Evolutionary conservation across 805 yeast genomes (phyloP).

Genomic region (Cyberlindnera xylosilytica): DNA sequence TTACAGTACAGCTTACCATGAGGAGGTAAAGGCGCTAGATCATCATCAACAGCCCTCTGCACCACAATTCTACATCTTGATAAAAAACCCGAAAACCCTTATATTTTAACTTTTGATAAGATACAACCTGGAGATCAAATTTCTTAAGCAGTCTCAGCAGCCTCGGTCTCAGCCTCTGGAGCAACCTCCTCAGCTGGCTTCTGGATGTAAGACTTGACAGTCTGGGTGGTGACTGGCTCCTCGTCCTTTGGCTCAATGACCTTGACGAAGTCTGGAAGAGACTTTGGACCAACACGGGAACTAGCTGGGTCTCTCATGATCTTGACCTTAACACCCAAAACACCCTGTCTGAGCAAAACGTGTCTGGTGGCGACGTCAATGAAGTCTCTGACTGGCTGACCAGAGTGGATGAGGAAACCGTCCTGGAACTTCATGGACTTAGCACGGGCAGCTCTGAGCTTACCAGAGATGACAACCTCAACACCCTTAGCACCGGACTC

Average conservation of each 20-base stretch:
- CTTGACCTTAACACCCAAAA: constrained; percentile 98
- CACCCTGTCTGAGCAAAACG: constrained; percentile 99
- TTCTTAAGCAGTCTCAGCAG: constrained; percentile 20
- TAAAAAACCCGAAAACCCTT: neutral
- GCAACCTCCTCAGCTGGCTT: constrained; percentile 28
- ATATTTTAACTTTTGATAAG: neutral
- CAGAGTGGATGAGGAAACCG: constrained; percentile 99
- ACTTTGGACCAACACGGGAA: constrained; percentile 79
- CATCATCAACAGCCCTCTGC: too few species aligned
- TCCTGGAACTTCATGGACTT: constrained; percentile 99
- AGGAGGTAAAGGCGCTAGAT: too few species aligned
- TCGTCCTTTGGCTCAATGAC: constrained; percentile 95
- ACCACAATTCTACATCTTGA: neutral
- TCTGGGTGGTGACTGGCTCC: constrained; percentile 73
- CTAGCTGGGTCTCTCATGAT: constrained; percentile 98
- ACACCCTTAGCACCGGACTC: constrained; percentile 99
- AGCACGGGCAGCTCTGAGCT: constrained; percentile 99
- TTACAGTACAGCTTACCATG: too few species aligned
- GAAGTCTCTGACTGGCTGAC: constrained; percentile 99
- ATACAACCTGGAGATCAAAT: neutral
- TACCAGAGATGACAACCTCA: constrained; percentile 99
- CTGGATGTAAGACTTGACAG: constrained; percentile 68
- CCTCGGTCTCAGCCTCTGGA: constrained; percentile 22
- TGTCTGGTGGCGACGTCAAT: constrained; percentile 99
- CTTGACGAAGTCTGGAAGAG: constrained; percentile 93